Percentiles rank a stretch among this genome's conserved stretches.
Conservation (phyloP, 352 stramenopile genomes). For the Phytophthora palmivora region DNA sequence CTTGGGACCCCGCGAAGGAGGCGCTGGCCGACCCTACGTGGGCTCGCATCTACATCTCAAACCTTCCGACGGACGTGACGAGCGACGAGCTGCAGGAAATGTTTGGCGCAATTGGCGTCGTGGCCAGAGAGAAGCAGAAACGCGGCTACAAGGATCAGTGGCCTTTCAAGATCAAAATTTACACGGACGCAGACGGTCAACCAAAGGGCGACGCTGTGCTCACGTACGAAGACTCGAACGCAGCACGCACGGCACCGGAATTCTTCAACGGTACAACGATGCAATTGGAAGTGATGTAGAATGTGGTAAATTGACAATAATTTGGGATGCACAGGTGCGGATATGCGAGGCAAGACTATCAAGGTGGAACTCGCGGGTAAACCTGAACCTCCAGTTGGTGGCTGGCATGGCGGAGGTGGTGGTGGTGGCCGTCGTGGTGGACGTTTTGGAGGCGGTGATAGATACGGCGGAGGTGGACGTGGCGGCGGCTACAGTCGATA, state of each 20-base stretch:
- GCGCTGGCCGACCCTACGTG: conserved; percentile 82
- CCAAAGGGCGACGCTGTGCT: conserved; percentile 87
- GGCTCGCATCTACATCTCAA: conserved; percentile 90
- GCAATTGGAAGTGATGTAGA: conserved; percentile 10
- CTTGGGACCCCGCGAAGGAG: conserved; percentile 80
- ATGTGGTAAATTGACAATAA: conserved; percentile 4
- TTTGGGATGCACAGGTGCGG: conserved; percentile 45
- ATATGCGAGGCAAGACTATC: conserved; percentile 85
- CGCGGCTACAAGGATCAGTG: conserved; percentile 90
- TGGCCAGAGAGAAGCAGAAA: conserved; percentile 89
- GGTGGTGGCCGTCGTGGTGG: conserved; percentile 50
- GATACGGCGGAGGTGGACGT: conserved; percentile 42
- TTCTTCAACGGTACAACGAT: conserved; percentile 81
- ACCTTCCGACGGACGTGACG: conserved; percentile 78
- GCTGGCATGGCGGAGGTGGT: conserved; percentile 65
- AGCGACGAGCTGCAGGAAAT: conserved; percentile 85
- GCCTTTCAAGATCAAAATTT: conserved; percentile 93
- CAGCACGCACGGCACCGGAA: conserved; percentile 74
- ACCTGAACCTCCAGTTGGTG: conserved; percentile 76
- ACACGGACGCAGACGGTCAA: conserved; percentile 73
- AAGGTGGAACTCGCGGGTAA: conserved; percentile 88
- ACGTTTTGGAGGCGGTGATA: conserved; percentile 49
- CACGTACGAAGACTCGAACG: conserved; percentile 88
- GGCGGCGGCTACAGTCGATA: conserved; percentile 42
- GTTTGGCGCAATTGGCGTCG: conserved; percentile 84